Conservation (phyloP, 352 stramenopile species). For the Phytophthora litchii region DNA sequence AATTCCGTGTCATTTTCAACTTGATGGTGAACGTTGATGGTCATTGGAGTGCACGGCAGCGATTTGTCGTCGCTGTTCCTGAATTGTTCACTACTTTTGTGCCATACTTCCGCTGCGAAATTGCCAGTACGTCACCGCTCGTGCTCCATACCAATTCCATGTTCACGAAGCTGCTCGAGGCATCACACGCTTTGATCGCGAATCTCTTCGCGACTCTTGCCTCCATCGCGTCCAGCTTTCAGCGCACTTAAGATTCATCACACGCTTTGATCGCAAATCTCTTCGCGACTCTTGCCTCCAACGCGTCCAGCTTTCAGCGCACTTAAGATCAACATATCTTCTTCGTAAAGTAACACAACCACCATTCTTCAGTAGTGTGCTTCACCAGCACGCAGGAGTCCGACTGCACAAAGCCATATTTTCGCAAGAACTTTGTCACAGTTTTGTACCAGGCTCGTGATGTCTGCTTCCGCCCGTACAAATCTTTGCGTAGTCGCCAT, state of each 20-base stretch:
- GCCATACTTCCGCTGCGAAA: conserved; percentile 9
- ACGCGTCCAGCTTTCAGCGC: not conserved
- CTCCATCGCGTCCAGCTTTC: too few species aligned
- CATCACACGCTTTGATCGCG: too few species aligned
- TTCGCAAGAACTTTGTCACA: conserved; percentile 10
- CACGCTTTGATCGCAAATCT: too few species aligned
- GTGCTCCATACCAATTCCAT: conserved; percentile 9
- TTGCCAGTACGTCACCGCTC: not conserved
- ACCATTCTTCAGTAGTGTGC: conserved; percentile 7
- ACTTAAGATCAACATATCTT: conserved; percentile 30
- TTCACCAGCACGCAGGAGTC: conserved; percentile 29
- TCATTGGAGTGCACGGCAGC: conserved; percentile 3
- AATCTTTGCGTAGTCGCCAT: conserved; percentile 21
- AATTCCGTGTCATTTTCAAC: not conserved
- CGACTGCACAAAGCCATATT: conserved; percentile 13
- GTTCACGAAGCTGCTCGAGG: not conserved
- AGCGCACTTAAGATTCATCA: not conserved
- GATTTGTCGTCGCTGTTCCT: not conserved
- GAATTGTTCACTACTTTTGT: not conserved
- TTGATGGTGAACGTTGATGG: not conserved
- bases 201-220: too few species aligned
- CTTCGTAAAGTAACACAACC: conserved; percentile 29
- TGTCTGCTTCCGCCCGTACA: conserved; percentile 37
- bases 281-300: too few species aligned
- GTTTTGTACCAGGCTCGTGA: conserved; percentile 30